Evolutionary conservation across 805 yeast genomes (phyloP).

Genomic region (Tetrapisispora taiwanensis): DNA sequence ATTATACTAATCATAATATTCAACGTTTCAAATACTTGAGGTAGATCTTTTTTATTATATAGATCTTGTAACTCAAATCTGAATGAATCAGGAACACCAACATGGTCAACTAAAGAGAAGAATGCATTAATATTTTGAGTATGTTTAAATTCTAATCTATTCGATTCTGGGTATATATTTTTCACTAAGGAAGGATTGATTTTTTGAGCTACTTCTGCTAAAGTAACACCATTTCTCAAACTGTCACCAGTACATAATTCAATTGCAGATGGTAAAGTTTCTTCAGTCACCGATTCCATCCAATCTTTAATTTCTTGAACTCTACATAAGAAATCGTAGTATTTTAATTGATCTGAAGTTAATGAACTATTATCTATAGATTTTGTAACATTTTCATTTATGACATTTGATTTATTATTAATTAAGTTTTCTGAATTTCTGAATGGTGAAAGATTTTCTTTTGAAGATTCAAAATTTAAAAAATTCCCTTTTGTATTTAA

Average conservation of each 20-base stretch:
- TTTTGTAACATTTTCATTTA: neutral
- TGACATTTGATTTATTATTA: too few relatives aligned
- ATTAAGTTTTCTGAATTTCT: neutral
- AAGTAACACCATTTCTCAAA: constrained; percentile 71
- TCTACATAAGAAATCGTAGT: constrained; percentile 73
- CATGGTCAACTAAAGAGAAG: constrained; percentile 54
- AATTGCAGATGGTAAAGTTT: constrained; percentile 45
- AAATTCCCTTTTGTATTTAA: neutral
- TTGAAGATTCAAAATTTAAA: neutral
- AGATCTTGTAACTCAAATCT: constrained; percentile 87
- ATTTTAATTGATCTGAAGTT: constrained; percentile 28
- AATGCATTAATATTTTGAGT: constrained; percentile 87
- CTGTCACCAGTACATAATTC: constrained; percentile 47
- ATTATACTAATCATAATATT: constrained; percentile 80
- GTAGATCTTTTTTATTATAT: constrained; percentile 83
- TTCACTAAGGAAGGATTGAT: constrained; percentile 58
- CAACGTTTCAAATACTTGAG: constrained; percentile 86
- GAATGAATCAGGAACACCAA: constrained; percentile 78
- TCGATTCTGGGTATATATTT: constrained; percentile 44
- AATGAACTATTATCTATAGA: constrained; percentile 2
- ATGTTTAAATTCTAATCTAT: constrained; percentile 72
- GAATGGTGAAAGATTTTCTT: neutral
- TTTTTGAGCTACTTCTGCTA: constrained; percentile 67
- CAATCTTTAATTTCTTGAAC: constrained; percentile 73
- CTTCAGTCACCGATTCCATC: constrained; percentile 57